Percentiles rank a stretch among this genome's conserved stretches.
These are phyloP conservation scores for Fraxinus xanthoxyloides DNA, from an alignment of 305 asterid species.

Conservation along the genomic window DNA sequence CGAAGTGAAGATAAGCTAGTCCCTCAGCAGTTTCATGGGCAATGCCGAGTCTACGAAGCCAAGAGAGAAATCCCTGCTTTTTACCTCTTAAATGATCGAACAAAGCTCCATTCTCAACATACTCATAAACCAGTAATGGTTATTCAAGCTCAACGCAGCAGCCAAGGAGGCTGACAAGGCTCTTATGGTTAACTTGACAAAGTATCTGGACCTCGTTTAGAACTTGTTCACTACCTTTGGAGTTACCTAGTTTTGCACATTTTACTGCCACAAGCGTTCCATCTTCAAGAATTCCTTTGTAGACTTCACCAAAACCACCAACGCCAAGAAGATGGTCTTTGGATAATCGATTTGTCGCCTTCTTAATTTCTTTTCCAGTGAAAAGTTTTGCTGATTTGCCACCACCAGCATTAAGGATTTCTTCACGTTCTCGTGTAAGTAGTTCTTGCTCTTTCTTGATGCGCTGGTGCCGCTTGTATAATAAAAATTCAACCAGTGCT, in stretches of 20 bases:
- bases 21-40: constrained; percentile 83
- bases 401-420: constrained; percentile 71
- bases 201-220: constrained; percentile 88
- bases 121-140: constrained; percentile 76
- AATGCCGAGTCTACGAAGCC: constrained; percentile 53
- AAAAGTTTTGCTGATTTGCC: constrained; percentile 65
- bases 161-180: constrained; percentile 78
- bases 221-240: constrained; percentile 80
- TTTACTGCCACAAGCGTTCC: constrained; percentile 73
- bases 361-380: constrained; percentile 68
- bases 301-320: constrained; percentile 88
- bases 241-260: constrained; percentile 84
- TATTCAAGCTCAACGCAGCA: constrained; percentile 90
- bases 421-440: constrained; percentile 68
- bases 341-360: constrained; percentile 75
- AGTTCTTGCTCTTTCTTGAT: constrained; percentile 55
- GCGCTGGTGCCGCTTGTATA: constrained; percentile 54
- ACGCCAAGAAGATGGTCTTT: constrained; percentile 73
- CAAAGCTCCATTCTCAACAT: constrained; percentile 60
- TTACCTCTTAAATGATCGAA: constrained; percentile 50
- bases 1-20: constrained; percentile 79
- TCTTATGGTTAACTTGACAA: constrained; percentile 81
- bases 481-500: constrained; percentile 35
- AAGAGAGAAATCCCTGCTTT: constrained; percentile 33
- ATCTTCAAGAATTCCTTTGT: constrained; percentile 60